A percentile compares a stretch with the other conserved stretches of the same genome.
Conservation (phyloP, 164 flowering plant species). For the Vitis vinifera region ASM3070453v1 NC_081805.1:4192501-4193000, state of each 20-base stretch:
- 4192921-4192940: not conserved
- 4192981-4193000: too few species aligned
- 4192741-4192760: not conserved
- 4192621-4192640: conserved; percentile 31
- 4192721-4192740: not conserved
- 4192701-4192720: not conserved
- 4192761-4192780: not conserved
- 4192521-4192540: not conserved
- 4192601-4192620: conserved; percentile 42
- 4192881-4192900: conserved; percentile 14
- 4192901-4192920: conserved; percentile 16
- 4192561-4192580: not conserved
- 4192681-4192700: conserved; percentile 10
- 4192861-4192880: conserved; percentile 25
- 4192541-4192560: conserved; percentile 9
- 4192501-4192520: not conserved
- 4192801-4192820: not conserved
- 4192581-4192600: not conserved
- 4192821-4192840: conserved; percentile 13
- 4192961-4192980: too few species aligned
- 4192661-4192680: conserved; percentile 43
- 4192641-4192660: conserved; percentile 27
- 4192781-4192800: not conserved
- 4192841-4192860: conserved; percentile 28
- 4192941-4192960: too few species aligned